Percentiles rank a stretch among this genome's conserved stretches.
phyloP scores from a whole-genome alignment of 2,329 filamentous ascomycete species.

The Drechslerella coelobrocha region DNA sequence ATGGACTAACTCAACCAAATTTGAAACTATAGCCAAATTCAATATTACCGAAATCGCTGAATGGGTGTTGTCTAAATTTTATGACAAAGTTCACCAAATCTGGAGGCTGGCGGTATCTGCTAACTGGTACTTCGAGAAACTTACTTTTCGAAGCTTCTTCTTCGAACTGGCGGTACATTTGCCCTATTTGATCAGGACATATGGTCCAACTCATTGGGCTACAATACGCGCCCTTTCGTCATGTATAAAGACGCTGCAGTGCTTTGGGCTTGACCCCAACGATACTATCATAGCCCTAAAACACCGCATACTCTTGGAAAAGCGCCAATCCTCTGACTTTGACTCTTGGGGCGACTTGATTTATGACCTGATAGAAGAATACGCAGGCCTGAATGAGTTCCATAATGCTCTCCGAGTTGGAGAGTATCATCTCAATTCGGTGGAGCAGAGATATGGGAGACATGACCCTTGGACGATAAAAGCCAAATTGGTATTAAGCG shows the following conservation, averaged over 20 bases:
- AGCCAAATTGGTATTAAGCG: too few species aligned
- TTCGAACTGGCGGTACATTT: neutral
- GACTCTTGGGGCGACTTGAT: too few species aligned
- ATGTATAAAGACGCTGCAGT: neutral
- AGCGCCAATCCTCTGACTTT: too few species aligned
- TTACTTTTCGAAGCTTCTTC: neutral
- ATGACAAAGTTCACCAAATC: constrained; percentile 1
- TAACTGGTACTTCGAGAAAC: constrained; percentile 1
- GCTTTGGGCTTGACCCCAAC: neutral
- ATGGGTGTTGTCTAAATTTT: constrained; percentile 1
- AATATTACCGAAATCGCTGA: neutral
- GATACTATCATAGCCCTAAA: too few species aligned
- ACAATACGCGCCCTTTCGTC: neutral
- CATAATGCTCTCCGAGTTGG: too few species aligned
- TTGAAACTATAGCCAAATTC: neutral
- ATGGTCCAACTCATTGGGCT: neutral
- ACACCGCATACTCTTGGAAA: too few species aligned
- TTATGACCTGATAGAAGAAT: too few species aligned
- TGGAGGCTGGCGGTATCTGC: constrained; percentile 1
- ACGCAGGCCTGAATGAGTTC: too few species aligned
- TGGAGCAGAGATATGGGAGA: too few species aligned
- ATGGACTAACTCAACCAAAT: neutral
- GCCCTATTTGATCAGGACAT: constrained; percentile 4
- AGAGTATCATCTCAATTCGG: too few species aligned
- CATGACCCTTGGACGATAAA: too few species aligned